Conservation (phyloP, 2,329 filamentous ascomycete species). For the Trichoderma afroharzianum region DNA sequence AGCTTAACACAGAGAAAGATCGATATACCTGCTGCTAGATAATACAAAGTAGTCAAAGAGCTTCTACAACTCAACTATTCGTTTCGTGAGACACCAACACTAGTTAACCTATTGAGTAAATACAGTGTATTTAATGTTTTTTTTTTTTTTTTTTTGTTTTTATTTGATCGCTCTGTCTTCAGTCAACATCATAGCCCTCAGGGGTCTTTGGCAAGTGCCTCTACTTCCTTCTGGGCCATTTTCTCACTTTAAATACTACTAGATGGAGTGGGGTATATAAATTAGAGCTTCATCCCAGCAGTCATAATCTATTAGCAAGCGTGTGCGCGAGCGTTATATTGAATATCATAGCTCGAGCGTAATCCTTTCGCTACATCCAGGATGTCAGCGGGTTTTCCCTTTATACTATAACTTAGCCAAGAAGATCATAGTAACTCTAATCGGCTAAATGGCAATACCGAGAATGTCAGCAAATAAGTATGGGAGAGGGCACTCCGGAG, state of each 20-base stretch:
- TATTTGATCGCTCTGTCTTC: no score
- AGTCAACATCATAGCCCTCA: no score
- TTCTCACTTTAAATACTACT: no score
- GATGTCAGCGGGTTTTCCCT: not conserved
- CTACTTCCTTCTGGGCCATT: no score
- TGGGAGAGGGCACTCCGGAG: not conserved
- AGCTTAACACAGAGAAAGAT: not conserved
- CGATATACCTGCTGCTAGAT: not conserved
- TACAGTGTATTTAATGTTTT: no score
- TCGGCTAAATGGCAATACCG: not conserved
- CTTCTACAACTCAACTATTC: not conserved
- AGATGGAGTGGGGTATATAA: no score
- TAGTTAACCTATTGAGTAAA: not conserved
- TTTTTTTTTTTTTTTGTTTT: no score
- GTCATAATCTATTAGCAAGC: no score
- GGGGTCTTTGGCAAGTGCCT: no score
- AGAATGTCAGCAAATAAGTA: not conserved
- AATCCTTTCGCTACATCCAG: not conserved
- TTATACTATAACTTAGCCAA: not conserved
- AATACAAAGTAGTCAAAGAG: not conserved
- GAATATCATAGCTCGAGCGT: not conserved
- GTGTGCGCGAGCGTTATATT: no score
- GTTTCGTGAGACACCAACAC: not conserved
- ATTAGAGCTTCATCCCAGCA: no score
- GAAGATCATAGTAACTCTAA: not conserved